A percentile compares a stretch with the other conserved stretches of the same genome.
Conservation (phyloP, 129 eudicot genomes). For the Tagetes erecta region DNA sequence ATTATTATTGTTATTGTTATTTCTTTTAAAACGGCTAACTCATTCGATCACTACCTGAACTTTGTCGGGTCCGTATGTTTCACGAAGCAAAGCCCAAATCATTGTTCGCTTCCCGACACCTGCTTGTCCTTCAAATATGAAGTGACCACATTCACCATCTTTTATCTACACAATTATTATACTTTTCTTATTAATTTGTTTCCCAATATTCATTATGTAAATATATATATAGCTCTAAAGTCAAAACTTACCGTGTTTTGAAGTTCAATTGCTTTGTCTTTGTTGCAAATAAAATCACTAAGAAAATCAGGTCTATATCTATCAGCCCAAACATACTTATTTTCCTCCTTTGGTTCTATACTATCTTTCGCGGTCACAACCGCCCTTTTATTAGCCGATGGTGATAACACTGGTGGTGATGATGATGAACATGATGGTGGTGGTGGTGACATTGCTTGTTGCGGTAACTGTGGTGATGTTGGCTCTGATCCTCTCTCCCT, state of each 20-base stretch:
- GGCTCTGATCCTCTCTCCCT: conserved; percentile 75
- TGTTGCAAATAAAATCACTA: conserved; percentile 65
- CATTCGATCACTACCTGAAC: conserved; percentile 46
- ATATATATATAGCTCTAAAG: not conserved
- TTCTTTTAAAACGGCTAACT: no score
- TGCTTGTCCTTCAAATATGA: conserved; percentile 78
- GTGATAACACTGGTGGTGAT: conserved; percentile 14
- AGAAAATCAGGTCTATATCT: conserved; percentile 51
- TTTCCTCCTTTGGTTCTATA: conserved; percentile 33
- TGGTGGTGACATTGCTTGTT: conserved; percentile 16
- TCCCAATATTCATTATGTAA: not conserved
- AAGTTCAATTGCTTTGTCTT: conserved; percentile 50
- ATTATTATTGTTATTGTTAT: no score
- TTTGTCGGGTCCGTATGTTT: conserved; percentile 52
- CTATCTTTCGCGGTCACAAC: conserved; percentile 31
- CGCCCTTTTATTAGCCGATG: conserved; percentile 18
- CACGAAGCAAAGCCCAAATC: conserved; percentile 80
- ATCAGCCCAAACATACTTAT: conserved; percentile 60
- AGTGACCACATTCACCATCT: conserved; percentile 46
- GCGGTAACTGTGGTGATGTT: conserved; percentile 33
- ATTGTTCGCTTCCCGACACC: conserved; percentile 93
- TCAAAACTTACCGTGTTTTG: conserved; percentile 37
- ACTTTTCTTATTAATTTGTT: not conserved
- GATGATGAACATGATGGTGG: conserved; percentile 6
- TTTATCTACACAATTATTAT: conserved; percentile 35